Percentiles rank a stretch among this genome's conserved stretches.
Conservation (phyloP, 768 basidiomycete genomes). For the Boletus rufocinnamomeus region DNA sequence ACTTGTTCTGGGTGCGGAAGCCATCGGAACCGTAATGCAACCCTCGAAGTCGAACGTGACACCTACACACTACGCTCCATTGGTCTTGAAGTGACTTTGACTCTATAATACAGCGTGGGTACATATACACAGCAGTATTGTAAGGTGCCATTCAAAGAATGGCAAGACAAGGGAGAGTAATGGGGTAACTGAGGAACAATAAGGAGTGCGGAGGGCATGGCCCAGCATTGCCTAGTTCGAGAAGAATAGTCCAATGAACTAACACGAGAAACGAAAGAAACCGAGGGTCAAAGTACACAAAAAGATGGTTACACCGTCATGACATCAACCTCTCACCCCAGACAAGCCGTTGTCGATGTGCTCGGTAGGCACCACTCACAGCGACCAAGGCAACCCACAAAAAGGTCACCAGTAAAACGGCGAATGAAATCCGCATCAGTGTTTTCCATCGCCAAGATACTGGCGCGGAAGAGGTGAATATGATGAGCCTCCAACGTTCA, state of each 20-base stretch:
- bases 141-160: not conserved
- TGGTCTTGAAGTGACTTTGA: not conserved
- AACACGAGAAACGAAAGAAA: not conserved
- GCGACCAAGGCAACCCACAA: slow-evolving; percentile 62
- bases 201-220: slow-evolving; percentile 2
- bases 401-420: slow-evolving; percentile 57
- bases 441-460: slow-evolving; percentile 73
- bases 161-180: not conserved
- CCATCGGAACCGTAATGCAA: slow-evolving; percentile 37
- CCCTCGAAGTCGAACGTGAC: not conserved
- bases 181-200: not conserved
- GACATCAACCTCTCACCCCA: slow-evolving; percentile 83
- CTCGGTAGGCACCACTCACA: slow-evolving; percentile 66
- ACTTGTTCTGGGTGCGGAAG: slow-evolving; percentile 86
- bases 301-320: slow-evolving; percentile 31
- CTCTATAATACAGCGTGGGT: slow-evolving; percentile 22
- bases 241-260: not conserved
- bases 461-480: slow-evolving; percentile 72
- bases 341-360: slow-evolving; percentile 71
- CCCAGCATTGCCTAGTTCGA: not conserved
- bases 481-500: slow-evolving; percentile 70
- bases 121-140: slow-evolving; percentile 13
- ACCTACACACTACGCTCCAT: not conserved
- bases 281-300: not conserved
- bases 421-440: slow-evolving; percentile 60